phyloP scores from a whole-genome alignment of 2,329 filamentous ascomycete species.

The Aspergillus sp. region DNA sequence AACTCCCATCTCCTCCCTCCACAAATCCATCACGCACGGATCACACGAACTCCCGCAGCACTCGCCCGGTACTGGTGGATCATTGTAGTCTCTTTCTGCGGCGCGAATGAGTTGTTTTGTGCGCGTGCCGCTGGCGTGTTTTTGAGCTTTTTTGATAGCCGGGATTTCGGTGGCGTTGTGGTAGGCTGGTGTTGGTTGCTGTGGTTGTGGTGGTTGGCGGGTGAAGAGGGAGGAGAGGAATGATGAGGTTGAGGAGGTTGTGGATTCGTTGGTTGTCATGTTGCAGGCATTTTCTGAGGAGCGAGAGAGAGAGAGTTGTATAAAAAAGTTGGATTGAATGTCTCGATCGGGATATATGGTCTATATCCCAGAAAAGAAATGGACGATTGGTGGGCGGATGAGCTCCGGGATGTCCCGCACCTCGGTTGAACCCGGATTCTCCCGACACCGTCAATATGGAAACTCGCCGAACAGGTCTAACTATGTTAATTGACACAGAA shows the following conservation, averaged over 20 bases:
- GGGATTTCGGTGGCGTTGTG: slow-evolving; percentile 16
- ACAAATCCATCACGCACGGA: slow-evolving; percentile 30
- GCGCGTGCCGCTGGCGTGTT: slow-evolving; percentile 22
- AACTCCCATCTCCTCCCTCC: slow-evolving; percentile 26
- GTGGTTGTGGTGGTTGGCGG: neutral
- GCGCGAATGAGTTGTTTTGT: slow-evolving; percentile 29
- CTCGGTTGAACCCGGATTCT: no score
- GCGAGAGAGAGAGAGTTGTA: no score
- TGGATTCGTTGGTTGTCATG: no score
- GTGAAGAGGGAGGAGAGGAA: neutral
- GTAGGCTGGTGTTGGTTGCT: slow-evolving; percentile 17
- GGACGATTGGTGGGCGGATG: no score
- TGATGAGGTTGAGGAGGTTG: neutral
- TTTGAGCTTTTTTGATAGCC: slow-evolving; percentile 21
- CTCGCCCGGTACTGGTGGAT: slow-evolving; percentile 26
- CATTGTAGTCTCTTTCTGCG: slow-evolving; percentile 20
- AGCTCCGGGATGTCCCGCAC: no score
- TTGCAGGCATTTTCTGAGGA: no score
- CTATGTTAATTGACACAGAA: no score
- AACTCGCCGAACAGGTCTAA: no score
- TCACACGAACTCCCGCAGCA: slow-evolving; percentile 34
- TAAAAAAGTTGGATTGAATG: no score
- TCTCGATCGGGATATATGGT: no score
- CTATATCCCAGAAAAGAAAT: no score
- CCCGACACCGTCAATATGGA: no score